Conservation (phyloP, 306 rosid genomes). For the Ceratonia siliqua region DNA sequence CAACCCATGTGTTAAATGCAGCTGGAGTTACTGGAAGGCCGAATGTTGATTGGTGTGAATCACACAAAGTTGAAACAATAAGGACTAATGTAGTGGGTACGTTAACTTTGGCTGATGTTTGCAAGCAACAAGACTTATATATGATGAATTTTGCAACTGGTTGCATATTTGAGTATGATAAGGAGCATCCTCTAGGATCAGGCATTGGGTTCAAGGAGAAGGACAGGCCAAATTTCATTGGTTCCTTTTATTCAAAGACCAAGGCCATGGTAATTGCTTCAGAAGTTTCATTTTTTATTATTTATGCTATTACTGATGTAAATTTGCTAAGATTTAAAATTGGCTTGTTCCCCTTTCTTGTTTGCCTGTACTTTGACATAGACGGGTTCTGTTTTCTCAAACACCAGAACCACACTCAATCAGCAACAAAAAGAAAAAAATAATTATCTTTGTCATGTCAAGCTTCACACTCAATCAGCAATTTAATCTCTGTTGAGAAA, state of each 20-base stretch:
- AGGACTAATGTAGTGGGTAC: conserved; percentile 69
- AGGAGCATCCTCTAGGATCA: conserved; percentile 58
- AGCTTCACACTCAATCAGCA: not conserved
- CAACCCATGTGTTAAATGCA: conserved; percentile 72
- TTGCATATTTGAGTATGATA: conserved; percentile 73
- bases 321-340: not conserved
- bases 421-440: not conserved
- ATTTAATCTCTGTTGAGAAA: not conserved
- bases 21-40: conserved; percentile 80
- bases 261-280: conserved; percentile 68
- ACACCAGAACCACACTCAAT: not conserved
- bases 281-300: not conserved
- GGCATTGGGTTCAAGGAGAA: conserved; percentile 73
- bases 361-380: not conserved
- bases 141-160: conserved; percentile 79
- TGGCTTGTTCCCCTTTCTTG: not conserved
- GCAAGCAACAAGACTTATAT: conserved; percentile 54
- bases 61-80: conserved; percentile 62
- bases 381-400: not conserved
- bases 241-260: conserved; percentile 74
- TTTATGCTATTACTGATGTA: not conserved
- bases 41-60: conserved; percentile 81
- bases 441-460: not conserved
- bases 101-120: conserved; percentile 66
- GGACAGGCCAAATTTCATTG: conserved; percentile 65